Evolutionary conservation across 345 rosid genomes (phyloP).

Genomic region (Dovyalis caffra): DNA sequence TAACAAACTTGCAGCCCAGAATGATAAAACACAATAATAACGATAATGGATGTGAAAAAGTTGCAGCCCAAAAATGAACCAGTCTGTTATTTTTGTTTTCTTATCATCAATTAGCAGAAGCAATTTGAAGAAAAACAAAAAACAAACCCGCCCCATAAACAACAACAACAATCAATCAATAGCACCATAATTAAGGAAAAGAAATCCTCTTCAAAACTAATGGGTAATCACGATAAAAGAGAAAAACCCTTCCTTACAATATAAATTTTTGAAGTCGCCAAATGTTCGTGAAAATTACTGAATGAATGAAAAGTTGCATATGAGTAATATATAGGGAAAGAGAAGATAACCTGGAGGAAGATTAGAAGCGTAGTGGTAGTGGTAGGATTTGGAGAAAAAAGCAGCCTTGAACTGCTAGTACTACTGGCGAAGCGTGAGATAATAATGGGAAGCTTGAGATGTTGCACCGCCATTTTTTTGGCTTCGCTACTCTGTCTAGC

Average conservation of each 20-base stretch:
- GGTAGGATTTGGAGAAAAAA: conserved; percentile 36
- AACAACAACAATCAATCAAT: too few relatives aligned
- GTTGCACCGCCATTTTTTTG: conserved; percentile 40
- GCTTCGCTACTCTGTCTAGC: background rate
- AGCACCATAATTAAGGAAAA: too few relatives aligned
- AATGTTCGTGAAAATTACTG: conserved; percentile 33
- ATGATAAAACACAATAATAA: conserved; percentile 1
- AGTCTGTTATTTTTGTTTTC: background rate
- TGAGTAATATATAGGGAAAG: background rate
- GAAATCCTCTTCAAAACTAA: too few relatives aligned
- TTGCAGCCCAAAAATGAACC: background rate
- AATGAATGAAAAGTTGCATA: background rate
- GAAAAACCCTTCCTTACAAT: too few relatives aligned
- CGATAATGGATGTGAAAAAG: background rate
- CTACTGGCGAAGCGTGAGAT: conserved; percentile 15
- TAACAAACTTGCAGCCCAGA: too few relatives aligned
- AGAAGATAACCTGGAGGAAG: conserved; percentile 28
- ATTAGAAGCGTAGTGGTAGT: conserved; percentile 6
- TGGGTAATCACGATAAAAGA: too few relatives aligned
- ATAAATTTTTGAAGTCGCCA: background rate
- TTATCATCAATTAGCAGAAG: too few relatives aligned
- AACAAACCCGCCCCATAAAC: too few relatives aligned
- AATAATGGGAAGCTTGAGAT: conserved; percentile 38
- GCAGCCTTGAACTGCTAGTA: conserved; percentile 19
- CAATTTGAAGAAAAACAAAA: too few relatives aligned